Conservation (phyloP, 2,329 filamentous ascomycete genomes). For the Ophiosphaerella herpotricha region DNA sequence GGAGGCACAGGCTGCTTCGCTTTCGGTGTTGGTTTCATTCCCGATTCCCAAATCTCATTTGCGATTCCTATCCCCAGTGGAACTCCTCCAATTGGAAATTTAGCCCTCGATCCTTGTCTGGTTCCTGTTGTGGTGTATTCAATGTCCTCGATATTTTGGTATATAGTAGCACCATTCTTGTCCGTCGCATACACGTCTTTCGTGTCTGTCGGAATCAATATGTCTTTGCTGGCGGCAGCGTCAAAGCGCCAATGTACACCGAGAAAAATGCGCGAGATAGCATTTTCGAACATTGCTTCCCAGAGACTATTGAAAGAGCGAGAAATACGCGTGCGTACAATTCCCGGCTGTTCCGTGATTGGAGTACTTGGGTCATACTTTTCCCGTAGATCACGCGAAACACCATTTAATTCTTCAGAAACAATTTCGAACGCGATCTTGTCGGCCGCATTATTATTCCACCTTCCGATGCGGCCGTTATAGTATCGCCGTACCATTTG, state of each 20-base stretch:
- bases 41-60: slow-evolving; percentile 14
- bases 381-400: slow-evolving; percentile 29
- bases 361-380: slow-evolving; percentile 23
- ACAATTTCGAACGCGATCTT: slow-evolving; percentile 26
- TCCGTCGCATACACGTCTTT: slow-evolving; percentile 15
- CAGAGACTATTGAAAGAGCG: slow-evolving; percentile 25
- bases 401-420: slow-evolving; percentile 32
- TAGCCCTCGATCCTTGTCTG: slow-evolving; percentile 8
- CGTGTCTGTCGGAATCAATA: slow-evolving; percentile 14
- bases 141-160: slow-evolving; percentile 15
- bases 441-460: slow-evolving; percentile 23
- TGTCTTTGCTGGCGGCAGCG: slow-evolving; percentile 26
- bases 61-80: slow-evolving; percentile 18
- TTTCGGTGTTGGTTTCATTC: slow-evolving; percentile 11
- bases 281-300: slow-evolving; percentile 36
- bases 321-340: slow-evolving; percentile 25
- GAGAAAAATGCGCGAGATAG: slow-evolving; percentile 31
- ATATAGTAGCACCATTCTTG: slow-evolving; percentile 10
- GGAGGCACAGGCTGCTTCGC: slow-evolving; percentile 9
- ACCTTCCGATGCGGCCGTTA: slow-evolving; percentile 23
- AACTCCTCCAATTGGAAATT: slow-evolving; percentile 16
- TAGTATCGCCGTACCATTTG: slow-evolving; percentile 31
- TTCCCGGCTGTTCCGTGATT: slow-evolving; percentile 31
- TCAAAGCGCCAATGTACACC: slow-evolving; percentile 38
- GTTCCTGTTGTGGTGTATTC: slow-evolving; percentile 13